These are phyloP conservation scores for Cunninghamia lanceolata DNA, from an alignment of 75 land plant species.

Conservation along the genomic window DNA sequence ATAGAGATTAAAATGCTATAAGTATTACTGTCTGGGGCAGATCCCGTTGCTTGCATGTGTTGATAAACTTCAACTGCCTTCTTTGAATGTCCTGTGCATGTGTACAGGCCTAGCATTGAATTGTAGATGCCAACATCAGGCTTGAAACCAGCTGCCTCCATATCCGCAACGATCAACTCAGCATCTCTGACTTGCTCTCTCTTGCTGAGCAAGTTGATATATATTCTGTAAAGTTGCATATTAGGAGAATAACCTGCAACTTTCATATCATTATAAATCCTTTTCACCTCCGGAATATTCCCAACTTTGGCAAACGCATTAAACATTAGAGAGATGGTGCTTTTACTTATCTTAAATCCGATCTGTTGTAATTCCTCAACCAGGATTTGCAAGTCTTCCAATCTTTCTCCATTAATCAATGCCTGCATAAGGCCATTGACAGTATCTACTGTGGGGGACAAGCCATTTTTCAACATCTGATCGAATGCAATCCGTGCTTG, in stretches of 20 bases:
- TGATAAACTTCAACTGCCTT: slow-evolving; percentile 52
- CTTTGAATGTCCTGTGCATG: slow-evolving; percentile 42
- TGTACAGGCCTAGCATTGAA: slow-evolving; percentile 60
- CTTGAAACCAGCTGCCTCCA: slow-evolving; percentile 75
- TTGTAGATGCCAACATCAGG: slow-evolving; percentile 77
- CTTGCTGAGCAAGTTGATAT: slow-evolving; percentile 54
- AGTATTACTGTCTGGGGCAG: slow-evolving; percentile 60
- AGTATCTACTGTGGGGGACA: slow-evolving; percentile 55
- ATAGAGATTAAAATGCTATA: slow-evolving; percentile 66
- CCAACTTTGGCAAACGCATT: slow-evolving; percentile 67
- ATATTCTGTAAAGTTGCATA: slow-evolving; percentile 69
- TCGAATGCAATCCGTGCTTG: slow-evolving; percentile 66
- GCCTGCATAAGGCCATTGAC: slow-evolving; percentile 73
- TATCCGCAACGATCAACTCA: slow-evolving; percentile 69
- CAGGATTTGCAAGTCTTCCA: slow-evolving; percentile 63
- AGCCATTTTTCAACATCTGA: slow-evolving; percentile 66
- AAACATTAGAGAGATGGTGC: slow-evolving; percentile 61
- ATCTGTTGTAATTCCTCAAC: slow-evolving; percentile 78
- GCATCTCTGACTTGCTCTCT: slow-evolving; percentile 57
- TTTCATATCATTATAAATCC: slow-evolving; percentile 73
- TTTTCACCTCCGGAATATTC: slow-evolving; percentile 67
- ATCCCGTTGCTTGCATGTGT: slow-evolving; percentile 46
- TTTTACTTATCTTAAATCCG: slow-evolving; percentile 72
- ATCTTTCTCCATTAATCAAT: slow-evolving; percentile 58
- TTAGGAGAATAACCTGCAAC: slow-evolving; percentile 77